Conservation (phyloP, 805 yeast genomes). For the Wickerhamomyces ciferrii region DNA sequence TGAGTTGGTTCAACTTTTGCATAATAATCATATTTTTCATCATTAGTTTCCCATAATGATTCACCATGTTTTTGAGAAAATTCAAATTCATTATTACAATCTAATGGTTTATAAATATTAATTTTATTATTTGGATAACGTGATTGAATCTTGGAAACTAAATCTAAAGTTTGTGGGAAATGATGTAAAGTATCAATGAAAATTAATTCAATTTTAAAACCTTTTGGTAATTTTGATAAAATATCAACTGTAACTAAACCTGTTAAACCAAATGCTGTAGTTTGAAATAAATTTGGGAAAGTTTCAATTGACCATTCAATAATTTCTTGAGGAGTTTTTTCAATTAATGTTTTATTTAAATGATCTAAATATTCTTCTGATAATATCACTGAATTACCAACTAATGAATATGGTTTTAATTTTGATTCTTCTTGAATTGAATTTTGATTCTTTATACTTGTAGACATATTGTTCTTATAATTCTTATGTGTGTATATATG, state of each 20-base stretch:
- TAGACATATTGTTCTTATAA: not conserved
- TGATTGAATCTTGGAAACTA: slow-evolving; percentile 52
- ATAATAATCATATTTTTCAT: slow-evolving; percentile 72
- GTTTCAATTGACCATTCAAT: slow-evolving; percentile 80
- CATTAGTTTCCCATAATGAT: slow-evolving; percentile 78
- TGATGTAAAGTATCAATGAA: slow-evolving; percentile 90
- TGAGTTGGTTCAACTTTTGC: slow-evolving; percentile 92
- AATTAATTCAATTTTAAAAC: slow-evolving; percentile 60
- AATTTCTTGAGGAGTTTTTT: slow-evolving; percentile 60
- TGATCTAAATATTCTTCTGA: slow-evolving; percentile 55
- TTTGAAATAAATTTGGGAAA: slow-evolving; percentile 78
- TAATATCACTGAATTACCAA: slow-evolving; percentile 21
- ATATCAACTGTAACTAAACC: slow-evolving; percentile 88
- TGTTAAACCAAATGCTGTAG: slow-evolving; percentile 93
- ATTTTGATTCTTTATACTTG: not conserved
- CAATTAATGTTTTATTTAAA: slow-evolving; percentile 57
- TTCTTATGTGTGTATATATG: not conserved
- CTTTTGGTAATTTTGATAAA: slow-evolving; percentile 46
- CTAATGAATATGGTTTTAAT: not conserved
- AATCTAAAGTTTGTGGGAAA: slow-evolving; percentile 86
- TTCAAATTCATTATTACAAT: slow-evolving; percentile 49
- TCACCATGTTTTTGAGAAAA: slow-evolving; percentile 70
- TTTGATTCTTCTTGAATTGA: not conserved
- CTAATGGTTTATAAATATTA: slow-evolving; percentile 65
- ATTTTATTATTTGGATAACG: slow-evolving; percentile 52